phyloP scores from a whole-genome alignment of 2,329 filamentous ascomycete species.

The Verticillium nonalfalfae region DNA sequence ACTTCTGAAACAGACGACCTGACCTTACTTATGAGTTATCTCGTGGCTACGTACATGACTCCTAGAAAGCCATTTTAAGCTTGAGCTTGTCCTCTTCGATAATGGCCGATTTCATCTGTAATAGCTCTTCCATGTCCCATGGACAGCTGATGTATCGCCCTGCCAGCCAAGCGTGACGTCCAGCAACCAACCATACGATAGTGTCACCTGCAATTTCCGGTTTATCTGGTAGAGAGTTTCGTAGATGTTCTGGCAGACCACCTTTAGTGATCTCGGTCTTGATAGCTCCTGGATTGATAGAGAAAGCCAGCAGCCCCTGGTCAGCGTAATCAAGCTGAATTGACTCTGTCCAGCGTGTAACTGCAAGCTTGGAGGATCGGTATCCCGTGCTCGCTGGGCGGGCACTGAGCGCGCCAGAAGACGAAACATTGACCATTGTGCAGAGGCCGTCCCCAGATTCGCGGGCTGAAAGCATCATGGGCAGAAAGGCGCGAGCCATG shows the following conservation, averaged over 20 bases:
- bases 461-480: constrained; percentile 8
- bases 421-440: constrained; percentile 14
- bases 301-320: constrained; percentile 13
- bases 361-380: constrained; percentile 9
- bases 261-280: constrained; percentile 11
- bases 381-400: constrained; percentile 3
- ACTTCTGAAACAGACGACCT: no score
- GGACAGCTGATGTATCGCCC: constrained; percentile 6
- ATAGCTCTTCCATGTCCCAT: constrained; percentile 30
- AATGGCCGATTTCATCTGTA: constrained; percentile 23
- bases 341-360: constrained; percentile 12
- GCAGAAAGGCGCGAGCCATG: constrained; percentile 13
- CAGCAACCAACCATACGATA: no score
- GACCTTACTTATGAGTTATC: no score
- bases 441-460: constrained; percentile 1
- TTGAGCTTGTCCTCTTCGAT: constrained; percentile 26
- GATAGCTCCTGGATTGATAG: constrained; percentile 14
- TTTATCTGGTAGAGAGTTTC: no score
- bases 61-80: constrained; percentile 14
- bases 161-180: neutral
- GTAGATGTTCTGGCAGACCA: neutral
- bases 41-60: no score
- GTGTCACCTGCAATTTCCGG: no score
- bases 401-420: constrained; percentile 12
- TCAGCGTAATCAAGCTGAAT: constrained; percentile 11